Evolutionary conservation across 306 rosid genomes (phyloP).

Genomic region (Pachyrhizus erosus): DNA sequence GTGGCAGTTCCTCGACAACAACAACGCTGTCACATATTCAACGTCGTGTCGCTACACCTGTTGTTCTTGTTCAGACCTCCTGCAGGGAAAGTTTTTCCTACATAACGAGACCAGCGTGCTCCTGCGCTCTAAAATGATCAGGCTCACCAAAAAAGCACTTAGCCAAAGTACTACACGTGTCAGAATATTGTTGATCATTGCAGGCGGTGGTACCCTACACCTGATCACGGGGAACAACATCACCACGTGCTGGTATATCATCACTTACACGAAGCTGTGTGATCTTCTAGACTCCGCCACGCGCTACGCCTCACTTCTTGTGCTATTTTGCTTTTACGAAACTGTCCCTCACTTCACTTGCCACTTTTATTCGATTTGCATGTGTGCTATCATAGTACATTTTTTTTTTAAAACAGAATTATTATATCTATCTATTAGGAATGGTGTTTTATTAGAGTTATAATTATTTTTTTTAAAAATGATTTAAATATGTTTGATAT

Average conservation of each 20-base stretch:
- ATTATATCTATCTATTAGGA: no score
- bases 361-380: no score
- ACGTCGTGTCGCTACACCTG: not conserved
- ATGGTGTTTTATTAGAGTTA: no score
- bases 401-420: no score
- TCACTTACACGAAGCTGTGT: not conserved
- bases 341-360: no score
- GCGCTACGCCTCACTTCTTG: no score
- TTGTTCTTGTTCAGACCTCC: not conserved
- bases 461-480: no score
- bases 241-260: conserved; percentile 30
- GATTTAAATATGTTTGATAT: no score
- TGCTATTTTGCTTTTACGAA: no score
- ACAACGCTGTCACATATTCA: not conserved
- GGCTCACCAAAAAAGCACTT: not conserved
- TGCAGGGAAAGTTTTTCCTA: not conserved
- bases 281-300: not conserved
- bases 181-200: accelerated
- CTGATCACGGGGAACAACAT: not conserved
- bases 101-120: conserved; percentile 23
- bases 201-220: conserved; percentile 34
- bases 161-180: not conserved
- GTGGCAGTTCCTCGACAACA: not conserved
- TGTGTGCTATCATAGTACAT: no score
- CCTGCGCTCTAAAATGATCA: conserved; percentile 19